phyloP scores from a whole-genome alignment of 139 green algal genomes.

The Chlamydomonas sp. region DNA sequence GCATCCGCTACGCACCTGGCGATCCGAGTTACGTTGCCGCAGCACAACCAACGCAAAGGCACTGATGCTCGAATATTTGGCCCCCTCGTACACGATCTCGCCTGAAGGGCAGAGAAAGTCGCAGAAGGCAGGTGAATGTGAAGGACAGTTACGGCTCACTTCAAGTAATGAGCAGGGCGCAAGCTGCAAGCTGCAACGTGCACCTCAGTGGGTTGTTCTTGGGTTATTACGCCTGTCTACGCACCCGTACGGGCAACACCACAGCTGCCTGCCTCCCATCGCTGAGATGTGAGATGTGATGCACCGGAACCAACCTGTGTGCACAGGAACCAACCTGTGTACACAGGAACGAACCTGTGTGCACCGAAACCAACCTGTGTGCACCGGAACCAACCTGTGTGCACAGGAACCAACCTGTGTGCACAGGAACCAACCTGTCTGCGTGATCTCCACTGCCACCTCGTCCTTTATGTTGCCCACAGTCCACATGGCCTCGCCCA shows the following conservation, averaged over 20 bases:
- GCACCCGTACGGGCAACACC: no score
- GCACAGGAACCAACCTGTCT: neutral
- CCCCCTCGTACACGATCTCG: neutral
- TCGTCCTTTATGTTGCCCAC: conserved; percentile 5
- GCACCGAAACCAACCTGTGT: neutral
- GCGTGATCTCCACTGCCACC: neutral
- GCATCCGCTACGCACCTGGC: neutral
- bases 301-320: neutral
- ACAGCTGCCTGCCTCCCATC: no score
- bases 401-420: neutral
- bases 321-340: neutral
- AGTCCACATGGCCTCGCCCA: neutral
- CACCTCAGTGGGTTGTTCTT: no score
- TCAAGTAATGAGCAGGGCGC: no score
- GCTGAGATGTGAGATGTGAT: no score
- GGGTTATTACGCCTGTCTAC: no score
- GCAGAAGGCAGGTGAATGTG: no score
- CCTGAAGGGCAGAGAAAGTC: neutral
- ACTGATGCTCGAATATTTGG: neutral
- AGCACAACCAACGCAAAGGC: conserved; percentile 1
- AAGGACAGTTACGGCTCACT: no score
- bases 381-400: neutral
- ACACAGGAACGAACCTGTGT: neutral
- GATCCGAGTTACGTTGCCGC: neutral
- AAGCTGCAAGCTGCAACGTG: no score